Conservation (phyloP, 129 eudicot genomes). For the Kitagawia praeruptora region DNA sequence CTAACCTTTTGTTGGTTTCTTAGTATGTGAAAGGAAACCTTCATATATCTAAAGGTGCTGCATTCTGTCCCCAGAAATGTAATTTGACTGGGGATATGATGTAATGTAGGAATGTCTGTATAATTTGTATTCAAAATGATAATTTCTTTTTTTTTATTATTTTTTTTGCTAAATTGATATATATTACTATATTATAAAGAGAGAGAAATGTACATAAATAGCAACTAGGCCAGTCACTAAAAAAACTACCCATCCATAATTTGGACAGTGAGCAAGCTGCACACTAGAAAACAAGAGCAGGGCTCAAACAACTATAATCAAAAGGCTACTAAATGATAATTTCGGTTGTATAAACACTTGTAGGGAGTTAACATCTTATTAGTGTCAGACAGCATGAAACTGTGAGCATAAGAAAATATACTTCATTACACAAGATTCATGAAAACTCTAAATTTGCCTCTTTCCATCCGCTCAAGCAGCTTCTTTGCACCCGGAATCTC, state of each 20-base stretch:
- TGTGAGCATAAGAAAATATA: background rate
- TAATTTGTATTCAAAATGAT: background rate
- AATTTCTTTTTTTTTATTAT: too few species aligned
- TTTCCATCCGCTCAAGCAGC: constrained; percentile 74
- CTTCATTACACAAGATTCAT: constrained; percentile 9
- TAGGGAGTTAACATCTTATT: background rate
- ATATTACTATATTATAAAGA: too few species aligned
- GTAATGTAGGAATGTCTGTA: background rate
- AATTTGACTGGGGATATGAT: background rate
- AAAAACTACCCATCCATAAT: too few species aligned
- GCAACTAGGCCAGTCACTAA: too few species aligned
- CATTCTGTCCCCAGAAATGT: background rate
- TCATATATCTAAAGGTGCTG: background rate
- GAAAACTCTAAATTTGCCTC: constrained; percentile 54
- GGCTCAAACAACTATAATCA: too few species aligned
- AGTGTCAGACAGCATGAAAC: constrained; percentile 3
- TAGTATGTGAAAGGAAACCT: background rate
- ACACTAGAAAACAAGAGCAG: too few species aligned
- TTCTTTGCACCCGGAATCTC: constrained; percentile 75
- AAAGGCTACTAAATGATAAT: too few species aligned
- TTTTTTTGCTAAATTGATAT: too few species aligned
- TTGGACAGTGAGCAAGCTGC: too few species aligned
- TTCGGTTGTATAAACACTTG: background rate
- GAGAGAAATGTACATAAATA: too few species aligned
- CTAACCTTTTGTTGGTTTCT: background rate